phyloP scores from a whole-genome alignment of 2,329 filamentous ascomycete species.

The Hirsutella minnesotensis region DNA sequence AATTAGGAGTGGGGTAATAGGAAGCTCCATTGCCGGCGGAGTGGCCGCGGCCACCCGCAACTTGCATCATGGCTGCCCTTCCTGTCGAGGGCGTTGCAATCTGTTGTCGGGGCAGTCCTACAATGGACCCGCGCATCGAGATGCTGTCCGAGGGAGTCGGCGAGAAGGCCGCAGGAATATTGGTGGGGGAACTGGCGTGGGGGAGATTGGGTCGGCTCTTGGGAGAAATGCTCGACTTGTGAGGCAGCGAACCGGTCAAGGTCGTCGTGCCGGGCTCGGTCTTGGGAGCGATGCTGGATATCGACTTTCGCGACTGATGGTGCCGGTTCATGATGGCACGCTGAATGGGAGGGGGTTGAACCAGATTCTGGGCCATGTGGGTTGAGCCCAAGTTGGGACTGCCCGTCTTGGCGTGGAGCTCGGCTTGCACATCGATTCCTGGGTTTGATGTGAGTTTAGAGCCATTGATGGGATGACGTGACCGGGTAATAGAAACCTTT shows the following conservation, averaged over 20 bases:
- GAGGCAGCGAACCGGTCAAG: slow-evolving; percentile 32
- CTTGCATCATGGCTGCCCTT: slow-evolving; percentile 24
- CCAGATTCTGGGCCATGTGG: slow-evolving; percentile 53
- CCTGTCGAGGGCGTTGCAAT: slow-evolving; percentile 16
- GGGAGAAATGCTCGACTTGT: slow-evolving; percentile 49
- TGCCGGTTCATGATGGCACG: slow-evolving; percentile 73
- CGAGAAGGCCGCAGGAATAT: slow-evolving; percentile 32
- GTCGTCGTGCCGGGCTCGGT: slow-evolving; percentile 40
- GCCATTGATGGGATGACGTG: neutral
- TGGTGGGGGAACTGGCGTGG: slow-evolving; percentile 49
- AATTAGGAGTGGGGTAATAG: slow-evolving; percentile 72
- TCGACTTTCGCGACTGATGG: slow-evolving; percentile 60
- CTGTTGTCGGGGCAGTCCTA: slow-evolving; percentile 18
- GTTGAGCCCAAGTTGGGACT: slow-evolving; percentile 68
- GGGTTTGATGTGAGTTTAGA: neutral
- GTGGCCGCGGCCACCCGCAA: slow-evolving; percentile 22
- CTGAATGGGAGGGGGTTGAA: slow-evolving; percentile 66
- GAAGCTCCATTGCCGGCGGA: slow-evolving; percentile 27
- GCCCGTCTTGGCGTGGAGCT: slow-evolving; percentile 83
- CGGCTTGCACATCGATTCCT: slow-evolving; percentile 96
- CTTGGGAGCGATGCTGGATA: slow-evolving; percentile 66
- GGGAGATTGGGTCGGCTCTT: slow-evolving; percentile 75
- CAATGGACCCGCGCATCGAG: slow-evolving; percentile 28
- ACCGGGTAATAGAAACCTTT: slow-evolving; percentile 53
- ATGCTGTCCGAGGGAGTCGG: slow-evolving; percentile 34